Evolutionary conservation across 2,329 filamentous ascomycete species (phyloP).

Genomic region (Cytospora leucostoma): DNA sequence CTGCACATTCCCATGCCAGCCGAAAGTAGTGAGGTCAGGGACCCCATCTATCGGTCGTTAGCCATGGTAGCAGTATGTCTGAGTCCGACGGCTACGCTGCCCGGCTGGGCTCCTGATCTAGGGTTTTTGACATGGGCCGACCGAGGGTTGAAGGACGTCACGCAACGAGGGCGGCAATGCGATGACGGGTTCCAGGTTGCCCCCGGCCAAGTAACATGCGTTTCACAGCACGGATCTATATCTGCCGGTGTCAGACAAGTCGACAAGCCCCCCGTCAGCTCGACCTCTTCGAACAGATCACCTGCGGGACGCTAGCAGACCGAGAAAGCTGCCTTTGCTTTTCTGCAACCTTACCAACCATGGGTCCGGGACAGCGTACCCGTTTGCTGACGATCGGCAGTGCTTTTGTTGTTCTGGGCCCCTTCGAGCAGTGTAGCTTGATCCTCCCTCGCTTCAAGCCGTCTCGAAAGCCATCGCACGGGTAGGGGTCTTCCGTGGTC

Average conservation of each 20-base stretch:
- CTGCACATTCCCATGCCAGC: slow-evolving; percentile 11
- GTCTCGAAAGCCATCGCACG: not conserved
- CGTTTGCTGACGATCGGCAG: not conserved
- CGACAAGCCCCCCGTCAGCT: not conserved
- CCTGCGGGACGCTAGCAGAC: not conserved
- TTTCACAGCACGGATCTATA: slow-evolving; percentile 7
- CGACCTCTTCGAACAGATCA: not conserved
- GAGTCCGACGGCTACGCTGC: not conserved
- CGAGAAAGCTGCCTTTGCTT: not conserved
- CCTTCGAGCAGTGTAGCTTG: not conserved
- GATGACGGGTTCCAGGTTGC: not conserved
- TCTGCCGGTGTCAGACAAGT: not conserved
- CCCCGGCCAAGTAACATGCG: slow-evolving; percentile 1
- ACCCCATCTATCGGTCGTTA: not conserved
- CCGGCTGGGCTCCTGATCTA: not conserved
- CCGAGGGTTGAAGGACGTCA: not conserved
- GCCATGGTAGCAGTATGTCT: not conserved
- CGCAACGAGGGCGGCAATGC: not conserved
- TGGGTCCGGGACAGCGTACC: not conserved
- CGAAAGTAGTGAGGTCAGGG: not conserved
- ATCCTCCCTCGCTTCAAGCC: too few relatives aligned
- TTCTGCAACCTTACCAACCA: not conserved
- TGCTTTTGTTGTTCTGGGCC: not conserved
- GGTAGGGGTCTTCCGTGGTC: not conserved
- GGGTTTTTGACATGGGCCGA: not conserved